Evolutionary conservation across 1,284 basidiomycete species (phyloP).

Genomic region (Neotropicomus parvogracilis): DNA sequence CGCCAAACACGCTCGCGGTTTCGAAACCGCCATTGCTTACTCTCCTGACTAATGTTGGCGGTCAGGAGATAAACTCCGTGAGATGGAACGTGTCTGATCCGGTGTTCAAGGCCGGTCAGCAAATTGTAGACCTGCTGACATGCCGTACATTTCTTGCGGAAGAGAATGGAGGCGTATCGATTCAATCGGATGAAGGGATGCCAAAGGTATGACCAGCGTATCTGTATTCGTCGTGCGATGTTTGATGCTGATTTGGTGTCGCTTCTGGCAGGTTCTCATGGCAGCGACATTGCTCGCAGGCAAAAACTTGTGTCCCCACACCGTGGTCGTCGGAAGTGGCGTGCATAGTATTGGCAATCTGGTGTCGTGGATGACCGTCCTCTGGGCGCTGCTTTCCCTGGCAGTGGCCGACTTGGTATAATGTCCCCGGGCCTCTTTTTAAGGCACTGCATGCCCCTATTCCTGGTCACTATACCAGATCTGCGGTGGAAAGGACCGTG

Average conservation of each 20-base stretch:
- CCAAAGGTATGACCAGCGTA: constrained; percentile 37
- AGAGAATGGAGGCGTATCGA: constrained; percentile 42
- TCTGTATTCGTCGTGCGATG: not conserved
- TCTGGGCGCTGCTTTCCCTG: constrained; percentile 8
- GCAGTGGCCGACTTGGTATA: constrained; percentile 2
- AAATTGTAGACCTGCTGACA: constrained; percentile 60
- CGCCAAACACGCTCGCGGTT: constrained; percentile 50
- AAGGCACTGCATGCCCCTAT: not conserved
- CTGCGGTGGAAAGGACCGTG: not conserved
- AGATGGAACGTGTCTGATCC: constrained; percentile 47
- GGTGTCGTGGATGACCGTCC: constrained; percentile 11
- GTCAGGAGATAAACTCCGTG: constrained; percentile 29
- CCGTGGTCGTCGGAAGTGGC: constrained; percentile 8
- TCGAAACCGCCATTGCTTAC: constrained; percentile 65
- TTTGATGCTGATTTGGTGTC: not conserved
- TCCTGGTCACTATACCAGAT: not conserved
- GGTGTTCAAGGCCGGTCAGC: constrained; percentile 44
- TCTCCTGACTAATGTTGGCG: constrained; percentile 64
- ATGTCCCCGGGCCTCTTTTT: not conserved
- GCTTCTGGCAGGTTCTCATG: constrained; percentile 24
- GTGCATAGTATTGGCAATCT: not conserved
- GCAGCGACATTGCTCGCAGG: constrained; percentile 14
- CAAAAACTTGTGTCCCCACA: constrained; percentile 21
- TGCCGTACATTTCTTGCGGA: constrained; percentile 48
- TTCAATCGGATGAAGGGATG: constrained; percentile 36